Evolutionary conservation across 352 stramenopile genomes (phyloP), one percentile per base, ranked within the genome.

Genomic region (Pythium pyrilobum): DNA sequence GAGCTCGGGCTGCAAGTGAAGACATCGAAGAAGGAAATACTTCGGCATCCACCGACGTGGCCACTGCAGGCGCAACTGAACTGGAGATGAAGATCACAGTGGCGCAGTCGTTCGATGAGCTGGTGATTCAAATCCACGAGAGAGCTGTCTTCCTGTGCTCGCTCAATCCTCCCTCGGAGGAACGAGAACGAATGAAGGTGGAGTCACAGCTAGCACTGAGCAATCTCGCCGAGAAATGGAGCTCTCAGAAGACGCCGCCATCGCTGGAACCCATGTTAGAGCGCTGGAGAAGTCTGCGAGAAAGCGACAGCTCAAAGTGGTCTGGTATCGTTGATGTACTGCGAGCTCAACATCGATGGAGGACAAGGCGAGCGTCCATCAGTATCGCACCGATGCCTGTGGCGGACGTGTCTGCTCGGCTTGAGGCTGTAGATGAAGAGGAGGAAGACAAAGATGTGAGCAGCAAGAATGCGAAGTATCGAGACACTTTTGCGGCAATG

Each of bases 151-250:
- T 95, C 39, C 55, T 95, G 44, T 89, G 81, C 29, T 66, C 81
- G 34, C 37, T 95, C 8, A 80, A 86, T 32, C 77, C 82, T 32
- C 74, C 85, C 0, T 87, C 82, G 5, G 80, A 90, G 59, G 81
- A 89, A 40, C 67, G 64, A 24, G 77, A 86, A 6, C 74, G 71
- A 20, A 60, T 90, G 21, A 72, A 76, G 28, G 56, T 71, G 4
- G 77, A 90, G 40, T 95, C 84, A 0, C 81, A 92, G 33, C 45
- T 79, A 24, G 84, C 84, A 2, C 57, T 95, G 1, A 87, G 80
- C 34, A 89, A 95, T 42, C 57, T 95, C 28, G 84, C 84, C 10
- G 81, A 95, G 40, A 95, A 95, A 31, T 95, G 84, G 84, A 91
- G 80, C 49, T 52, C 81, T 2, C 76, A 92, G 41, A 89, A 87